phyloP scores from a whole-genome alignment of 768 basidiomycete species.

The Boletus tomentosulus region DNA sequence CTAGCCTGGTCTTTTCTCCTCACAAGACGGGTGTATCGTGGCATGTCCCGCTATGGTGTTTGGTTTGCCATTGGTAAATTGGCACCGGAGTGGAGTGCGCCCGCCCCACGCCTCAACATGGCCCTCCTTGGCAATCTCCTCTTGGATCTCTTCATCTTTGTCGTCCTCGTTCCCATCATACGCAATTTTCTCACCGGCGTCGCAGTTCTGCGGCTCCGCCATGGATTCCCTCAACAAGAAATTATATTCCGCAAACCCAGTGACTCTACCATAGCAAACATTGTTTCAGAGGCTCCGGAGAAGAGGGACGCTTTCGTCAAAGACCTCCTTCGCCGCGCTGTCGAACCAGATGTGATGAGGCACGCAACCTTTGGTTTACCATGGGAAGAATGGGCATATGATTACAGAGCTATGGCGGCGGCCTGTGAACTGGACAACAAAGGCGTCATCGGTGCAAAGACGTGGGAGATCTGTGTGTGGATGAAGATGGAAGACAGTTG shows the following conservation, averaged over 20 bases:
- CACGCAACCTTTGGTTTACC: conserved; percentile 23
- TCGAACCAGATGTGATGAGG: conserved; percentile 29
- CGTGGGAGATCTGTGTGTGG: conserved; percentile 32
- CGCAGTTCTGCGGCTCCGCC: conserved; percentile 20
- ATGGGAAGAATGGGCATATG: conserved; percentile 33
- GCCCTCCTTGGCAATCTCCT: conserved; percentile 22
- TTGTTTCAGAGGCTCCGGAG: conserved; percentile 22
- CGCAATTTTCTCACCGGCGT: conserved; percentile 19
- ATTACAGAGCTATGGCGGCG: conserved; percentile 27
- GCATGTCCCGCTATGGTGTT: conserved; percentile 27
- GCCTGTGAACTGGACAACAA: conserved; percentile 20
- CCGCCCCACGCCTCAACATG: conserved; percentile 14
- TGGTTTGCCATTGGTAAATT: conserved; percentile 24
- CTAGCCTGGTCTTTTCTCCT: conserved; percentile 23
- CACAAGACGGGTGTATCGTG: conserved; percentile 18
- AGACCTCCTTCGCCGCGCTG: conserved; percentile 25
- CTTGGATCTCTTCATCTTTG: conserved; percentile 26
- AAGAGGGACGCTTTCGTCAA: conserved; percentile 25
- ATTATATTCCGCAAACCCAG: conserved; percentile 31
- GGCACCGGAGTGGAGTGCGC: conserved; percentile 5
- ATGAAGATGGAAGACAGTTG: conserved; percentile 29
- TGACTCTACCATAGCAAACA: conserved; percentile 21
- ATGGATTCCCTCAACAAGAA: conserved; percentile 28
- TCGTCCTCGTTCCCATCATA: conserved; percentile 23
- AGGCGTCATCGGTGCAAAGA: conserved; percentile 18